Percentiles rank a stretch among this genome's conserved stretches.
These are phyloP conservation scores for Rhizoctonia solani DNA, from an alignment of 1,284 basidiomycete species.

Conservation along the genomic window DNA sequence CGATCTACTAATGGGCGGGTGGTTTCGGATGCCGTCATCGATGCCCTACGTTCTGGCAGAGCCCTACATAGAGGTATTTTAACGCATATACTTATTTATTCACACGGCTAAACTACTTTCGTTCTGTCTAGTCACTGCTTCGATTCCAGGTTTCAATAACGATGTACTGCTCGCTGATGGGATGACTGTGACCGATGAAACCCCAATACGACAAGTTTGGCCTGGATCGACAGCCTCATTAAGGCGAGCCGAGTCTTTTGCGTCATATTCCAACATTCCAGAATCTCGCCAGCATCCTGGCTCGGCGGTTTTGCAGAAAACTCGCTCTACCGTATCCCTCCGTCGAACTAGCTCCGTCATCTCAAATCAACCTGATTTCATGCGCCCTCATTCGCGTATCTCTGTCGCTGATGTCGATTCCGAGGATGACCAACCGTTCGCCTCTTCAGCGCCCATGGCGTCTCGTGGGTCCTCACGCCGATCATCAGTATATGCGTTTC, in stretches of 20 bases:
- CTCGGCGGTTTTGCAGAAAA: not conserved
- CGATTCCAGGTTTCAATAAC: not conserved
- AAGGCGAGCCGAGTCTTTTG: not conserved
- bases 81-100: not conserved
- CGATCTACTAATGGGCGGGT: not conserved
- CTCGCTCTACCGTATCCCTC: not conserved
- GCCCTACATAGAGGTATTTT: constrained; percentile 19
- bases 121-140: not conserved
- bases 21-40: constrained; percentile 19
- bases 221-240: not conserved
- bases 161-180: not conserved
- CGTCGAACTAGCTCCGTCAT: not conserved
- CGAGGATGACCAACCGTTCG: not conserved
- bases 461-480: constrained; percentile 8
- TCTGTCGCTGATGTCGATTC: not conserved
- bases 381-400: constrained; percentile 13
- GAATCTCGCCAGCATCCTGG: not conserved
- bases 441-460: not conserved
- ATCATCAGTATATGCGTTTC: constrained; percentile 18
- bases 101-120: not conserved
- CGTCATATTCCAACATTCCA: not conserved
- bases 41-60: constrained; percentile 10
- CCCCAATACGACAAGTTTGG: not conserved
- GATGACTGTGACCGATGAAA: too few species aligned
- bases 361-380: not conserved